phyloP scores from a whole-genome alignment of 208 protist genomes.

The Leishmania turanica region DNA sequence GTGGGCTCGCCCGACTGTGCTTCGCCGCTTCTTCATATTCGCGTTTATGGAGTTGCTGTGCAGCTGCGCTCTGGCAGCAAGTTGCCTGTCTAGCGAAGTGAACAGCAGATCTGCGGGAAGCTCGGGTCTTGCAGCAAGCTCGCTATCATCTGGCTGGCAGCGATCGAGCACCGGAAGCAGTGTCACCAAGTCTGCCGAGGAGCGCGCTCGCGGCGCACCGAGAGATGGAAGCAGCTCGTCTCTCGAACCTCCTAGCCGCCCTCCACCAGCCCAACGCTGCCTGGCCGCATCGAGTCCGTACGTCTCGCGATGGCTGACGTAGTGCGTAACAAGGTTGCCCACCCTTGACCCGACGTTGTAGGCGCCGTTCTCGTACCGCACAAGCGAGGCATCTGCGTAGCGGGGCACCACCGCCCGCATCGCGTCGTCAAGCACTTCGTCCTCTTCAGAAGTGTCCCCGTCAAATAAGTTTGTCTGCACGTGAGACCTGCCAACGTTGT shows the following conservation, averaged over 20 bases:
- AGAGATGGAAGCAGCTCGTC: conserved; percentile 13
- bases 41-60: conserved; percentile 14
- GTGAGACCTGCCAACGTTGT: conserved; percentile 74
- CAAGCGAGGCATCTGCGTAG: conserved; percentile 52
- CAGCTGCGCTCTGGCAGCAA: conserved; percentile 11
- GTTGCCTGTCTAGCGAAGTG: conserved; percentile 18
- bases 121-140: conserved; percentile 11
- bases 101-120: conserved; percentile 25
- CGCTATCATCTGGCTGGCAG: conserved; percentile 12
- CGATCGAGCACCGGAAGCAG: conserved; percentile 23
- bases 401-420: conserved; percentile 76
- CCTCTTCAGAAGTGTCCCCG: conserved; percentile 57
- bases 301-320: conserved; percentile 63
- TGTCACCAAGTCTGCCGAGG: conserved; percentile 18
- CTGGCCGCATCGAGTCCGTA: conserved; percentile 63
- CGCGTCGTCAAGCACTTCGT: conserved; percentile 80
- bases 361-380: conserved; percentile 76
- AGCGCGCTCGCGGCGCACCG: conserved; percentile 2
- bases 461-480: conserved; percentile 30
- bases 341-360: conserved; percentile 80
- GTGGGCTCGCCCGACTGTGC: conserved; percentile 5
- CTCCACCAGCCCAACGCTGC: conserved; percentile 3
- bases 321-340: conserved; percentile 58
- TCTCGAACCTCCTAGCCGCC: neutral
- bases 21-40: conserved; percentile 21